Conservation (phyloP, 441 rosid genomes). For the Adansonia grandidieri region DNA sequence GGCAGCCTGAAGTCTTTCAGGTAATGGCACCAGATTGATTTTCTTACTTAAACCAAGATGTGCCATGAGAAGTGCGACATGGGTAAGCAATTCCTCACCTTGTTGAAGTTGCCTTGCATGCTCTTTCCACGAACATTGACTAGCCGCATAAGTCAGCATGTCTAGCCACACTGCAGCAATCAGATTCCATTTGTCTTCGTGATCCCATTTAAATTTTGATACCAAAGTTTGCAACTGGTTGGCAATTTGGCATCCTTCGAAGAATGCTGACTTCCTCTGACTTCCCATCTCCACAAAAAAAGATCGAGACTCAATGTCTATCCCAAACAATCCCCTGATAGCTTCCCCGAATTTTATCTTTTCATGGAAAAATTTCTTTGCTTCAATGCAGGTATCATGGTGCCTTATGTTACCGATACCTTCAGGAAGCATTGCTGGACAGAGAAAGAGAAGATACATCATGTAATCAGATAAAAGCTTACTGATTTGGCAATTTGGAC, state of each 20-base stretch:
- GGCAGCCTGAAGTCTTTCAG: not conserved
- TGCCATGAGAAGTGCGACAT: constrained; percentile 12
- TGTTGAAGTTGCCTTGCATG: not conserved
- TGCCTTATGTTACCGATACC: constrained; percentile 12
- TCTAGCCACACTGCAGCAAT: not conserved
- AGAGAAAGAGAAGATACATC: not conserved
- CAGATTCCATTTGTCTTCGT: not conserved
- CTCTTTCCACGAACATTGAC: not conserved
- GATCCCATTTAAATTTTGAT: not conserved
- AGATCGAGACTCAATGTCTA: not conserved
- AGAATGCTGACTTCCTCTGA: not conserved
- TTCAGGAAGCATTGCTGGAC: constrained; percentile 10
- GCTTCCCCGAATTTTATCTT: not conserved
- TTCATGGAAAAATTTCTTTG: not conserved
- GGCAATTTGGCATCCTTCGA: not conserved
- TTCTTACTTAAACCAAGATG: not conserved
- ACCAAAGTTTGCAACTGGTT: not conserved
- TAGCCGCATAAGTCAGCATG: not conserved
- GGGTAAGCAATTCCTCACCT: constrained; percentile 38
- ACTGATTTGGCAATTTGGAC: not conserved
- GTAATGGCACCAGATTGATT: not conserved
- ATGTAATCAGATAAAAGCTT: constrained; percentile 8
- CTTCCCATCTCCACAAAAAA: constrained; percentile 6
- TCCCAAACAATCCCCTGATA: not conserved
- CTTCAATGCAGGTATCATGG: constrained; percentile 6